Evolutionary conservation across 805 yeast species (phyloP).

Genomic region (Pichia paraexigua): DNA sequence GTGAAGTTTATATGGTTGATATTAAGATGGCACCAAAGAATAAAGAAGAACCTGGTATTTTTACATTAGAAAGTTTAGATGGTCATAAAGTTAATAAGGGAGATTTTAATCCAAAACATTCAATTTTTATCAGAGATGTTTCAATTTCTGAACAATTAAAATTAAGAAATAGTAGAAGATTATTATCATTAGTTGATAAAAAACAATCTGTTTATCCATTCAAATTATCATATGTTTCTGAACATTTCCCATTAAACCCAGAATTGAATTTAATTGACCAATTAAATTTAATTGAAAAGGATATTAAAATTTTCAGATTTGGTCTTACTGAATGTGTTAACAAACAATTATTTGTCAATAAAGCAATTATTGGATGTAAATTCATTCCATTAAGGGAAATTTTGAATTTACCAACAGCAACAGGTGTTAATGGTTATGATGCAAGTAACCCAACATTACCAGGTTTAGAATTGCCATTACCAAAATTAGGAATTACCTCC

Average conservation of each 20-base stretch:
- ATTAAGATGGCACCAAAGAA: constrained; percentile 64
- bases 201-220: constrained; percentile 84
- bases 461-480: constrained; percentile 70
- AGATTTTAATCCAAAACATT: constrained; percentile 50
- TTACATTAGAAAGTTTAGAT: constrained; percentile 62
- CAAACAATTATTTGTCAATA: constrained; percentile 67
- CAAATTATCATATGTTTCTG: constrained; percentile 67
- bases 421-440: constrained; percentile 61
- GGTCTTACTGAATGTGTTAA: constrained; percentile 77
- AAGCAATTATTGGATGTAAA: constrained; percentile 64
- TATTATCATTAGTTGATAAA: constrained; percentile 64
- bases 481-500: constrained; percentile 64
- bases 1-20: constrained; percentile 84
- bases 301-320: constrained; percentile 54
- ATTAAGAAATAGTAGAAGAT: constrained; percentile 62
- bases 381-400: constrained; percentile 65
- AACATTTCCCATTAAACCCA: constrained; percentile 49
- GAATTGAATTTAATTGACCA: constrained; percentile 28
- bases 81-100: constrained; percentile 55
- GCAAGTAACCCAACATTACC: constrained; percentile 57
- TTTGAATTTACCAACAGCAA: constrained; percentile 54
- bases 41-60: constrained; percentile 49
- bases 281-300: constrained; percentile 40
- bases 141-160: constrained; percentile 74
- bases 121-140: constrained; percentile 78